phyloP scores from a whole-genome alignment of 163 green algal genomes.

The Prototheca cutis region DNA sequence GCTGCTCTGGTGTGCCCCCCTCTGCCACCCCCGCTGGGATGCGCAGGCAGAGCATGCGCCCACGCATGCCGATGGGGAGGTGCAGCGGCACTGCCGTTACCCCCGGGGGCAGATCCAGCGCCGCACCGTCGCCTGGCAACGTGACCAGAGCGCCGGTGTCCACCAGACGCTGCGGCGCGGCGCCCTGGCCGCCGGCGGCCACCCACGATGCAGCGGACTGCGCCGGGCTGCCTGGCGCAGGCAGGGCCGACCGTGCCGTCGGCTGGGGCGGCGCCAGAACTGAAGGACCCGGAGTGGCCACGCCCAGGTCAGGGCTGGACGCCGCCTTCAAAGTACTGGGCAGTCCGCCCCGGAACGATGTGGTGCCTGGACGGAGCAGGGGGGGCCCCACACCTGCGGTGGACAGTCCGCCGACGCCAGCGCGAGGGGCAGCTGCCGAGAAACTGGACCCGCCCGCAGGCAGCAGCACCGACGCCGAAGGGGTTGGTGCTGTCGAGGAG shows the following conservation, averaged over 20 bases:
- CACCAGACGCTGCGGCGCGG: neutral
- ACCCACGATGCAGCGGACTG: no score
- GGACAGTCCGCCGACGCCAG: neutral
- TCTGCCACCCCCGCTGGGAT: neutral
- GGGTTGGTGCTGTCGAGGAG: no score
- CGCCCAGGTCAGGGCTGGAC: neutral
- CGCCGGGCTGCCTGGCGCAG: no score
- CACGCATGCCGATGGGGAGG: constrained; percentile 5
- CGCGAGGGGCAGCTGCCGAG: neutral
- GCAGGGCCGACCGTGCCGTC: no score
- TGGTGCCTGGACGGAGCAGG: neutral
- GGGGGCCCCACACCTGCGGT: neutral
- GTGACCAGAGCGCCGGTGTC: neutral
- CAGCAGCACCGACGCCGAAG: neutral
- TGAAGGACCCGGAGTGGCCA: no score
- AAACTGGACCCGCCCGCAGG: neutral
- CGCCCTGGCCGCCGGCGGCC: no score
- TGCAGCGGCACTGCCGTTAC: constrained; percentile 7
- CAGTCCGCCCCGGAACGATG: neutral
- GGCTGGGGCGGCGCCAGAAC: no score
- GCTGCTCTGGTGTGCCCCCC: no score
- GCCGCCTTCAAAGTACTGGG: neutral
- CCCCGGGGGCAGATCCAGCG: constrained; percentile 15
- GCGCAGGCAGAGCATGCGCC: constrained; percentile 23
- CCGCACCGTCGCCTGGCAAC: neutral